Base-by-base conservation (phyloP, 495 filamentous ascomycete species). In the Physcia stellaris region DNA sequence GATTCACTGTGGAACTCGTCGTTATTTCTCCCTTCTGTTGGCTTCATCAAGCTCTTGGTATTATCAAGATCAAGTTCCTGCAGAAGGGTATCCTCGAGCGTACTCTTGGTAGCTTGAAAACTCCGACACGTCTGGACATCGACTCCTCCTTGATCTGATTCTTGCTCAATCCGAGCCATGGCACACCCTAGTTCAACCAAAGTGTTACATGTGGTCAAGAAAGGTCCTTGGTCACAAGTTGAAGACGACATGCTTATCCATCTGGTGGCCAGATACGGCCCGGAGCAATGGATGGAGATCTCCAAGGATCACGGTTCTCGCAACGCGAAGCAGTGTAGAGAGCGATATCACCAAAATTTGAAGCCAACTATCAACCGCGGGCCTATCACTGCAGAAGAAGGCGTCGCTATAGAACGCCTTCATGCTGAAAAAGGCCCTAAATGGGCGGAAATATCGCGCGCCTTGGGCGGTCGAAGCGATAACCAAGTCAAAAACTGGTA, bases 401-500 rank as follows among this genome's bases (percentile, higher is more conserved):
- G 86, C 6, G 60, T 69, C 24, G 54, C 73, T 52, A 95, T 98
- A 55, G 83, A 92, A 59, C 65, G 71, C 32, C 64, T 90, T 60
- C 87, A 95, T 24, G 59, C 56, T 18, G 76, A 86, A 44, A 80
- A 83, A 66, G 90, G 90, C 33, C 92, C 85, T 61, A 69, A 80
- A 19, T 98, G 90, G 90, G 90, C 90, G 2, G 85, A 95, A 48
- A 96, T 98, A 48, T 87, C 90, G 19, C 72, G 90, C 49, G 65
- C 72, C 13, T 72, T 98, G 17, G 72, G 79, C 13, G 88, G 87
- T 44, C 77, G 90, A 48, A 94, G 86, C 62, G 90, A 98, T 66
- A 98, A 98, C 53, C 83, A 84, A 23, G 86, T 98, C 35, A 98
- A 98, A 73, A 98, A 98, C 61, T 96, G 86, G 85, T 95, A 84